Evolutionary conservation across 495 filamentous ascomycete species (phyloP).

Genomic region (Chlorociboria aeruginascens): DNA sequence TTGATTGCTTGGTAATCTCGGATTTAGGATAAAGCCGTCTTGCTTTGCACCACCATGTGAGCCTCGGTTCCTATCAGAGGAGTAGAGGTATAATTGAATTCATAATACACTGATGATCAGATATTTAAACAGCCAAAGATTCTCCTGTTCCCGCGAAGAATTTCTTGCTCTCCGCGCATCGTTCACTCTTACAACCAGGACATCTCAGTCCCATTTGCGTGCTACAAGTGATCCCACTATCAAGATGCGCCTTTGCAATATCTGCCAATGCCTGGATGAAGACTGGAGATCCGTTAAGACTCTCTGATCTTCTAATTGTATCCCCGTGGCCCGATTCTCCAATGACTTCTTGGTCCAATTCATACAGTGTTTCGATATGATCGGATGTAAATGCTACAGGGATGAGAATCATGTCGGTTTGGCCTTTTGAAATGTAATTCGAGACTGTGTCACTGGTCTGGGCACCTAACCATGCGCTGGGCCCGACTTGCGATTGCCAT

Average conservation of each 20-base stretch:
- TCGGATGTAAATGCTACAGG: slow-evolving; percentile 97
- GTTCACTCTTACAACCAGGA: slow-evolving; percentile 85
- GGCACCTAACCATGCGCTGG: slow-evolving; percentile 88
- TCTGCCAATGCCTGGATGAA: slow-evolving; percentile 89
- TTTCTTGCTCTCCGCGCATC: slow-evolving; percentile 82
- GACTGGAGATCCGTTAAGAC: slow-evolving; percentile 79
- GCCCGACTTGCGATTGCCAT: slow-evolving; percentile 98
- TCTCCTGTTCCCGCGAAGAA: slow-evolving; percentile 49
- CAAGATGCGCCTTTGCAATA: slow-evolving; percentile 68
- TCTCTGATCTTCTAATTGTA: slow-evolving; percentile 83
- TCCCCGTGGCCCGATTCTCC: slow-evolving; percentile 68
- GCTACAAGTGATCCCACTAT: slow-evolving; percentile 54
- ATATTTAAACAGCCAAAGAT: slow-evolving; percentile 9
- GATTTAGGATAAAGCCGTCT: too few species aligned
- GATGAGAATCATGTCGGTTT: slow-evolving; percentile 83
- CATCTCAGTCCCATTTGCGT: slow-evolving; percentile 85
- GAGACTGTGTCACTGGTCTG: slow-evolving; percentile 84
- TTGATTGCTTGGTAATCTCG: too few species aligned
- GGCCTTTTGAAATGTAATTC: slow-evolving; percentile 78
- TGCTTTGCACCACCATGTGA: too few species aligned
- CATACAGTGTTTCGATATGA: slow-evolving; percentile 95
- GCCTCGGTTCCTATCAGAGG: too few species aligned
- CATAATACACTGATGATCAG: not conserved
- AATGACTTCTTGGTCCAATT: slow-evolving; percentile 93
- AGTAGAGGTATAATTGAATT: not conserved